A percentile compares a stretch with the other conserved stretches of the same genome.
phyloP scores from a whole-genome alignment of 208 protist species.

The Trypanosomatidae sp. region DNA sequence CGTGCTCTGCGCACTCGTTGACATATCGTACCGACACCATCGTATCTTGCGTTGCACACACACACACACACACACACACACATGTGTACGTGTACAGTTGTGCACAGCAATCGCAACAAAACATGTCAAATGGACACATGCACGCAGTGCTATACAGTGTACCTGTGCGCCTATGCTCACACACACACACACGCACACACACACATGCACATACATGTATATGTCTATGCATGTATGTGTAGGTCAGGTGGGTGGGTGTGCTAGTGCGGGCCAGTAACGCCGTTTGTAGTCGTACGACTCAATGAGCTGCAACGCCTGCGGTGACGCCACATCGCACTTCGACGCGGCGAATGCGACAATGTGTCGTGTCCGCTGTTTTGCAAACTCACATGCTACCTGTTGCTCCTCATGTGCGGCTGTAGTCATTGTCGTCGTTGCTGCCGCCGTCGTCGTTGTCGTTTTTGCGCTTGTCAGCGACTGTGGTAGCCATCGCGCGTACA shows the following conservation, averaged over 20 bases:
- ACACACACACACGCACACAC: no score
- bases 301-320: slow-evolving; percentile 16
- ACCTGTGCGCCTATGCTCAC: no score
- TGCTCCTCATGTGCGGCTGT: no score
- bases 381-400: slow-evolving; percentile 13
- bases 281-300: slow-evolving; percentile 20
- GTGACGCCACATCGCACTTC: slow-evolving; percentile 24
- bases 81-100: no score
- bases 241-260: background rate
- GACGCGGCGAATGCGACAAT: slow-evolving; percentile 27
- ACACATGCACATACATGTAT: background rate
- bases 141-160: no score
- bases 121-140: no score
- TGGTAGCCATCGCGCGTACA: slow-evolving; percentile 27
- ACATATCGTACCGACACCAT: background rate
- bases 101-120: no score
- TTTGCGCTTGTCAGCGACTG: background rate
- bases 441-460: background rate
- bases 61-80: no score
- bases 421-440: background rate
- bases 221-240: no score
- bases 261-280: slow-evolving; percentile 18
- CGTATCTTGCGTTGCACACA: background rate
- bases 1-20: background rate
- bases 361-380: slow-evolving; percentile 16